Conservation (phyloP, 2,329 filamentous ascomycete species). For the Fusarium agapanthi region DNA sequence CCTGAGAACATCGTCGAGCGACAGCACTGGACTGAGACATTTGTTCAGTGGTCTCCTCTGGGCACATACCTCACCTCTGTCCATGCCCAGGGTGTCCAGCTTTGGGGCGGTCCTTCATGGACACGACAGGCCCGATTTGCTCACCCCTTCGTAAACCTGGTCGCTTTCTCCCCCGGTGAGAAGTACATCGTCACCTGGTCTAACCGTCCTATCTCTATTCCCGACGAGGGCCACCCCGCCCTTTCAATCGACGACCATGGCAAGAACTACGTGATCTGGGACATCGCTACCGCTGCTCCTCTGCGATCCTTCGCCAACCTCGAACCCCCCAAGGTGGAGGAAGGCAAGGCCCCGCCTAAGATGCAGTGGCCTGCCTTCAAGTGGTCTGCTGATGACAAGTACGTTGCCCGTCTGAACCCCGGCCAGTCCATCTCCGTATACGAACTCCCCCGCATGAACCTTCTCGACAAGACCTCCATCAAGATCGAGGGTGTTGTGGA, state of each 20-base stretch:
- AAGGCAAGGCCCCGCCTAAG: constrained; percentile 78
- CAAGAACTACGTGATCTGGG: constrained; percentile 99
- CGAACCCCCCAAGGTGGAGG: constrained; percentile 71
- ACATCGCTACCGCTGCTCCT: constrained; percentile 87
- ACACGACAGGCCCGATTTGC: constrained; percentile 90
- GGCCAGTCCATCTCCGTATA: constrained; percentile 91
- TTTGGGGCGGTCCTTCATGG: constrained; percentile 94
- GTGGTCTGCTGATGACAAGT: constrained; percentile 98
- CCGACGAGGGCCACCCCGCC: constrained; percentile 85
- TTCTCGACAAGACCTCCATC: constrained; percentile 89
- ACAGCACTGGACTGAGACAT: constrained; percentile 96
- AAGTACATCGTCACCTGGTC: constrained; percentile 98
- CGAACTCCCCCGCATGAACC: constrained; percentile 87
- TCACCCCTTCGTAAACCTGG: constrained; percentile 93
- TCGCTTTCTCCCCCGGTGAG: constrained; percentile 94
- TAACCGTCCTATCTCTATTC: constrained; percentile 88
- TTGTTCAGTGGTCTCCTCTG: constrained; percentile 96
- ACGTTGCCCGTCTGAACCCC: constrained; percentile 90
- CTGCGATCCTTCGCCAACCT: constrained; percentile 93
- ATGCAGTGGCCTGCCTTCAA: constrained; percentile 99
- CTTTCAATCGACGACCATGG: constrained; percentile 92
- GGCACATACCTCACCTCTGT: constrained; percentile 95
- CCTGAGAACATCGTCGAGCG: constrained; percentile 92
- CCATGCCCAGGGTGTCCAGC: constrained; percentile 94
- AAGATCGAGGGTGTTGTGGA: constrained; percentile 98